These are phyloP conservation scores for Hypoxylon sp. DNA, from an alignment of 2,329 filamentous ascomycete genomes.

Conservation along the genomic window DNA sequence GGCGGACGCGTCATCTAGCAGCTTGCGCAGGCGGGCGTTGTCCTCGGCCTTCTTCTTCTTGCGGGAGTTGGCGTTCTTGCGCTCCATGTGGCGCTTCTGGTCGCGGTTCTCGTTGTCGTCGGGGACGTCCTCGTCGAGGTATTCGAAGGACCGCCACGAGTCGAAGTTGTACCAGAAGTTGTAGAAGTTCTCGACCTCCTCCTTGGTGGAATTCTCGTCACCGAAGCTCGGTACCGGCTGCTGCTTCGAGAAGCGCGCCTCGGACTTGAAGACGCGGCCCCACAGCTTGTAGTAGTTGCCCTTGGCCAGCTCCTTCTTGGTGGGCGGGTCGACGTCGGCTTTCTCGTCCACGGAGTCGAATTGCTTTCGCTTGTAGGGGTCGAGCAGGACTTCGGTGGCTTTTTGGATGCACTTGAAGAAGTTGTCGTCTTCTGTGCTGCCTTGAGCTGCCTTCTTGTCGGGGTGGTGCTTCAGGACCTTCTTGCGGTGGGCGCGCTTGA, in stretches of 20 bases:
- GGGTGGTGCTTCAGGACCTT: constrained; percentile 99
- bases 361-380: constrained; percentile 92
- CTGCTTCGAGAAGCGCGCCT: constrained; percentile 91
- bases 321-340: constrained; percentile 91
- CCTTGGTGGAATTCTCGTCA: constrained; percentile 84
- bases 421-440: constrained; percentile 90
- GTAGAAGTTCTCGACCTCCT: constrained; percentile 96
- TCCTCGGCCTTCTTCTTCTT: constrained; percentile 99
- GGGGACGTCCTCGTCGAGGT: constrained; percentile 97
- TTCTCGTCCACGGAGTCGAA: constrained; percentile 97
- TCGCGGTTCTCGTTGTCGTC: constrained; percentile 99
- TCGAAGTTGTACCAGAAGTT: constrained; percentile 99
- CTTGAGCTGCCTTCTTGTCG: constrained; percentile 96
- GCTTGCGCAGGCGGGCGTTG: constrained; percentile 87
- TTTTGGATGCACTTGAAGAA: constrained; percentile 99
- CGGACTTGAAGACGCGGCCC: constrained; percentile 89
- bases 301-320: constrained; percentile 89
- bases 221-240: constrained; percentile 92
- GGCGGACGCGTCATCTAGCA: constrained; percentile 88
- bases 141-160: constrained; percentile 97
- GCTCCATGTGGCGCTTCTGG: constrained; percentile 97
- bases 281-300: constrained; percentile 97
- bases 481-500: constrained; percentile 98
- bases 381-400: constrained; percentile 91
- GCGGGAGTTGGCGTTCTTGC: constrained; percentile 97